phyloP scores from a whole-genome alignment of 2,329 filamentous ascomycete species.

The Aspergillus japonicus region DNA sequence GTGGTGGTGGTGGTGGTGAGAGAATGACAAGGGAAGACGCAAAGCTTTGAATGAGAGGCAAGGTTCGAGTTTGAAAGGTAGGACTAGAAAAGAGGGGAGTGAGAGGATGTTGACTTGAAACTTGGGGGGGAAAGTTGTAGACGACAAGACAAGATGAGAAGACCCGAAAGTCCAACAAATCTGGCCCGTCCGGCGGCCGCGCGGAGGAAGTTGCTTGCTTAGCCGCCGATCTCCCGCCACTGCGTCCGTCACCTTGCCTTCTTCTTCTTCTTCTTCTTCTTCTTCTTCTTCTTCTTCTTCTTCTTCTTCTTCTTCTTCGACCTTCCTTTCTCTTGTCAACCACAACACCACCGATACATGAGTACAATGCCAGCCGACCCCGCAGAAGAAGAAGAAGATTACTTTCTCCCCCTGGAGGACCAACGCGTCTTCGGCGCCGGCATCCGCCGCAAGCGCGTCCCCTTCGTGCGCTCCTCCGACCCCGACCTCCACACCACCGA shows the following conservation, averaged over 20 bases:
- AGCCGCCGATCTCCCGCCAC: slow-evolving; percentile 27
- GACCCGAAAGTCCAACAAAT: neutral
- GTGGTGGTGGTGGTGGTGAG: slow-evolving; percentile 28
- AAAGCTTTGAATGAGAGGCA: neutral
- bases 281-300: too few species aligned
- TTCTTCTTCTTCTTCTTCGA: neutral
- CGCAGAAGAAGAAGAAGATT: slow-evolving; percentile 53
- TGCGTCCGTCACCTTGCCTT: slow-evolving; percentile 16
- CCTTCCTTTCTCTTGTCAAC: neutral
- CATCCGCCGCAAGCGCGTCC: slow-evolving; percentile 60
- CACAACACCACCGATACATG: neutral
- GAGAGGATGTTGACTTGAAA: neutral
- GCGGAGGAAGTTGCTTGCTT: neutral
- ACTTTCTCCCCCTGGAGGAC: slow-evolving; percentile 57
- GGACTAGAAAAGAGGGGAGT: neutral
- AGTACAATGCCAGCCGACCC: slow-evolving; percentile 18
- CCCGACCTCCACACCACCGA: slow-evolving; percentile 34
- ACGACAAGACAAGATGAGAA: slow-evolving; percentile 6
- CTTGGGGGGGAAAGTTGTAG: too few species aligned
- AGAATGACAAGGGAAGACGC: neutral
- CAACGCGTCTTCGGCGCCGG: slow-evolving; percentile 63
- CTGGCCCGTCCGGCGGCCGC: neutral
- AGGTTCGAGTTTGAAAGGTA: neutral
- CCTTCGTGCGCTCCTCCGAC: slow-evolving; percentile 57
- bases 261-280: neutral